Percentiles rank a stretch among this genome's conserved stretches.
Evolutionary conservation across 169 alveolate species (phyloP).

Genomic region (Perkinsus chesapeaki): DNA sequence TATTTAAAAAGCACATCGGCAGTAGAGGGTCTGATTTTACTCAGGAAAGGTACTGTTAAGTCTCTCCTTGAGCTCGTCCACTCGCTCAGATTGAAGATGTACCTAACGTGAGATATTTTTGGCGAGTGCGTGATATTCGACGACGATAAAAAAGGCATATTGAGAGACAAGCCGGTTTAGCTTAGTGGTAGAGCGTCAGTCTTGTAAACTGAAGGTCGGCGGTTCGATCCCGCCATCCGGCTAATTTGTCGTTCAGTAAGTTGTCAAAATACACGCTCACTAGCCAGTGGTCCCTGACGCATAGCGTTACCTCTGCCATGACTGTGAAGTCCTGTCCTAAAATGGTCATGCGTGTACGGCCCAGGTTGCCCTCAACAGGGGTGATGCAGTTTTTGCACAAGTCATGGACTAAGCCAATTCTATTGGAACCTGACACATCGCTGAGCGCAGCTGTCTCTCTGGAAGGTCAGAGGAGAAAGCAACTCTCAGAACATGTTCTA

Average conservation of each 20-base stretch:
- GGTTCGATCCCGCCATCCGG: constrained; percentile 5
- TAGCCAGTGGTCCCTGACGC: not conserved
- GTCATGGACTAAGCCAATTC: not conserved
- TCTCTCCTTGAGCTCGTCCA: not conserved
- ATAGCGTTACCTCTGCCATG: not conserved
- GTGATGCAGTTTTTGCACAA: not conserved
- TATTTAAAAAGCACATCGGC: not conserved
- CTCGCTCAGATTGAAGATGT: not conserved
- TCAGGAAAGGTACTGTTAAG: not conserved
- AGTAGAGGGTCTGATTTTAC: not conserved
- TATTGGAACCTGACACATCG: not conserved
- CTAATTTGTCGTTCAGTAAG: too few relatives aligned
- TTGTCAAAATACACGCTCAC: too few relatives aligned
- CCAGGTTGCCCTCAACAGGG: not conserved
- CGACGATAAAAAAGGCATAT: not conserved
- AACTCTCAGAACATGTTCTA: not conserved
- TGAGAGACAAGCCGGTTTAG: not conserved
- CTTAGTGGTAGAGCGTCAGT: constrained; percentile 4
- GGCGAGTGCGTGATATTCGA: not conserved
- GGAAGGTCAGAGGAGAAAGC: too few relatives aligned
- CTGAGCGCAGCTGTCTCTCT: too few relatives aligned
- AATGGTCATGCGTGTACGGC: not conserved
- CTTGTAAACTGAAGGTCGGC: constrained; percentile 2
- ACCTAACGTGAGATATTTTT: not conserved
- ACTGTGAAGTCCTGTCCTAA: not conserved